Evolutionary conservation across 129 eudicot genomes (phyloP), one percentile per base, ranked within the genome.

Genomic region (Chrysanthemum lavandulifolium): DNA sequence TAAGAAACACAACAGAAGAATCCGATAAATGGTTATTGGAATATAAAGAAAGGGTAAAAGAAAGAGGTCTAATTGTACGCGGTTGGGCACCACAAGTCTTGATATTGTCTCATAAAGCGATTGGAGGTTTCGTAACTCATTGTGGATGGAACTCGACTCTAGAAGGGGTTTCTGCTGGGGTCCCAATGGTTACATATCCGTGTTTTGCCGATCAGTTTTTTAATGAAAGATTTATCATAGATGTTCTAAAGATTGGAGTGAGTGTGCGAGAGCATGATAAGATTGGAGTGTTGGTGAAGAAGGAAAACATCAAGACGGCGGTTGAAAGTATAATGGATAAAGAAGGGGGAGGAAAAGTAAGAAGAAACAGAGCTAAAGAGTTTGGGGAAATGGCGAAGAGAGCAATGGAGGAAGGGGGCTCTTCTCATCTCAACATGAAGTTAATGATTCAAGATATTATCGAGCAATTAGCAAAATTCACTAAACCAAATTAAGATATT

Each of bases 111-210:
- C 96, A 88, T 67, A 55, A 31, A 11, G 66, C 89, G 1, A 64
- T 84, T 1, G 97, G 93, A 10, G 91, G 89, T 52, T 91, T 88
- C 61, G 59, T 87, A 9, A 84, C 97, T 25, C 97, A 87, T 18
- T 87, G 95, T 40, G 95, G 95, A 8, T 91, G 97, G 97, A 91
- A 91, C 77, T 90, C 94, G 78, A 83, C 84, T 11, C 77, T 87
- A 1, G 95, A 90, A 78, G 91, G 89, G 19, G 62, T 85, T 5
- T 55, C 81, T 8, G 83, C 85, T 0, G 95, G 95, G n/a, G 55
- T 87, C 59, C 97, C 94, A 13, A 78, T 91, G 86, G 79, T 86
- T 54, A 84, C 95, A 5, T 91, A 82, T 82, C 95, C 95, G 0
- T 54, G 51, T 1, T 83, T 71, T 15, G 85, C 87, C 2, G 91